Evolutionary conservation across 208 protist genomes (phyloP).

Genomic region (Wallacemonas sp.): DNA sequence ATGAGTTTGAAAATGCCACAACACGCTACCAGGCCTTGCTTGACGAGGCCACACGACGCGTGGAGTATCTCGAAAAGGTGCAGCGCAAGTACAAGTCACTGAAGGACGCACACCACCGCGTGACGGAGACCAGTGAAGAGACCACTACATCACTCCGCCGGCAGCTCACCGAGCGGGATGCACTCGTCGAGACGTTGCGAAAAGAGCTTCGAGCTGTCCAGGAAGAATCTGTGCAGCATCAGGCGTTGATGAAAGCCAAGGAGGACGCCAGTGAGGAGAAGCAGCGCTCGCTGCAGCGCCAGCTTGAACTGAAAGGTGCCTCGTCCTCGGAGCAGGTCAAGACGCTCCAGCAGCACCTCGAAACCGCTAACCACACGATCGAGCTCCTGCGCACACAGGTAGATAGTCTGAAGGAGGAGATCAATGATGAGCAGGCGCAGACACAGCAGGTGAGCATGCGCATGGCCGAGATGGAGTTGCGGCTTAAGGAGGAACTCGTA

Average conservation of each 20-base stretch:
- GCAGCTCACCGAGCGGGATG: slow-evolving; percentile 8
- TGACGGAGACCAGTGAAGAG: slow-evolving; percentile 34
- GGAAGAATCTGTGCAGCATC: slow-evolving; percentile 28
- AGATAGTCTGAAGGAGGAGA: slow-evolving; percentile 46
- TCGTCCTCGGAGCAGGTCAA: slow-evolving; percentile 27
- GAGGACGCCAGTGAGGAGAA: slow-evolving; percentile 44
- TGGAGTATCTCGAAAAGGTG: slow-evolving; percentile 57
- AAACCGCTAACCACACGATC: slow-evolving; percentile 60
- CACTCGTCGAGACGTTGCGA: slow-evolving; percentile 25
- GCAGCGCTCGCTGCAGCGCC: slow-evolving; percentile 39
- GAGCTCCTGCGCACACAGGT: slow-evolving; percentile 54
- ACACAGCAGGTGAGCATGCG: slow-evolving; percentile 49
- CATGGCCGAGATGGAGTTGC: slow-evolving; percentile 43
- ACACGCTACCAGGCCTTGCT: slow-evolving; percentile 72
- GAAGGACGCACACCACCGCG: slow-evolving; percentile 39
- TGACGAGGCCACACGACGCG: slow-evolving; percentile 54
- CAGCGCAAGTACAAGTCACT: slow-evolving; percentile 75
- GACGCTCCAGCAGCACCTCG: slow-evolving; percentile 36
- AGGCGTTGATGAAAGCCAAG: slow-evolving; percentile 36
- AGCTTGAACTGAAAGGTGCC: slow-evolving; percentile 36
- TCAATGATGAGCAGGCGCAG: slow-evolving; percentile 48
- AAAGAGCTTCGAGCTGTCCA: slow-evolving; percentile 22
- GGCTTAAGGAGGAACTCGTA: slow-evolving; percentile 38
- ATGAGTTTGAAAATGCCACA: slow-evolving; percentile 62
- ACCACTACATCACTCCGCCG: neutral